Base-by-base conservation (phyloP, 2,329 filamentous ascomycete genomes). In the Botryosphaeria agaves region DNA sequence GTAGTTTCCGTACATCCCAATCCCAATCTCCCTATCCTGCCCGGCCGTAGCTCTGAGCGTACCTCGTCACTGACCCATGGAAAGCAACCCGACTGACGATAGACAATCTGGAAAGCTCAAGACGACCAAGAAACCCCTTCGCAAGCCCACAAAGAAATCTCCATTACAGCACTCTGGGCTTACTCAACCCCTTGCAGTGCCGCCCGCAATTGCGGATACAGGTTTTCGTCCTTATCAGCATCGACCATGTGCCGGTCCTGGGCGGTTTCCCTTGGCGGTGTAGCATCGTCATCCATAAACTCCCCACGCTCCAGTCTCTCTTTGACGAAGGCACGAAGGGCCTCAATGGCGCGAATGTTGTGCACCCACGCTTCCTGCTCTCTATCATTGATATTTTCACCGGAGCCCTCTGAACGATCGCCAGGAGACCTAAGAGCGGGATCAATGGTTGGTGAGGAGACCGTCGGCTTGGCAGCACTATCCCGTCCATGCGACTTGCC, bases 261-360 rank as follows among this genome's bases (percentile, higher is more conserved):
- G 21, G 21, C 12, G 21, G 12, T 23, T 23, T 9, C 21, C 21
- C 21, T 23, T 12, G 21, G 21, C 4, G 9, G 21, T n/a, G n/a
- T n/a, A 23, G 21, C 9, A 23, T 46, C 48, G 4, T 51, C 49
- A n/a, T 45, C 38, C 32, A 51, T 57, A 33, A 53, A 72, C 20
- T 71, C 65, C 20, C 61, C 62, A 24, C 53, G 51, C 35, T 67
- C 58, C 14, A 76, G 53, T 31, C 64, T 56, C 29, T 66, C 59
- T 32, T 64, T 61, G 39, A 75, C 61, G 47, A 66, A 67, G 14
- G 61, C 60, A 26, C 70, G 60, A 20, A 76, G 57, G 30, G 61
- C 59, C 50, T 75, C 70, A 18, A 76, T 66, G 7, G 70, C 59
- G n/a, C 71, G 66, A 32, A 72, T 68, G 49, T 73, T 72, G 46